These are phyloP conservation scores for Uncinocarpus reesii DNA, from an alignment of 2,329 filamentous ascomycete species.

Conservation along the genomic window DNA sequence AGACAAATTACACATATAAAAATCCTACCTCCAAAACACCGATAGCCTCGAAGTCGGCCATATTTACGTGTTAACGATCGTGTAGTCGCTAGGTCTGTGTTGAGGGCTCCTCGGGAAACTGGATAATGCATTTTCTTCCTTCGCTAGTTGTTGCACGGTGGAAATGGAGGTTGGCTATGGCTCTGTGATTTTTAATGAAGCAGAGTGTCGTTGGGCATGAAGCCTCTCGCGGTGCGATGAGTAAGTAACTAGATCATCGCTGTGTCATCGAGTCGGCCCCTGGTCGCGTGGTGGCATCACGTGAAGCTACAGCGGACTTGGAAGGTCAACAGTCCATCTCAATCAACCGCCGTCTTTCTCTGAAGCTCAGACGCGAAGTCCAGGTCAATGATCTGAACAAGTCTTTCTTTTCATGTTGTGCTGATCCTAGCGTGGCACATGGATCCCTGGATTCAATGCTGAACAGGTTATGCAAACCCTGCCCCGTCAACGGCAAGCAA, in stretches of 20 bases:
- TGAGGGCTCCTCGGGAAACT: conserved; percentile 4
- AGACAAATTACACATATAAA: background rate
- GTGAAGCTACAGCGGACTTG: too few relatives aligned
- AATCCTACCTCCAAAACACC: conserved; percentile 3
- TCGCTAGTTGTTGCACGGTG: background rate
- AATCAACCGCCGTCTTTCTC: too few relatives aligned
- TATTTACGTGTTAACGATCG: background rate
- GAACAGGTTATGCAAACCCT: too few relatives aligned
- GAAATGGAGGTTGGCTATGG: background rate
- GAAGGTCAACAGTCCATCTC: too few relatives aligned
- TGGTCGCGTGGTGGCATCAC: too few relatives aligned
- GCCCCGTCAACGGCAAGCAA: too few relatives aligned
- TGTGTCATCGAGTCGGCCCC: too few relatives aligned
- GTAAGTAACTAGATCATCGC: background rate
- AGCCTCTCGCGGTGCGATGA: background rate
- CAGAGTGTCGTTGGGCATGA: background rate
- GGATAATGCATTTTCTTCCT: conserved; percentile 11
- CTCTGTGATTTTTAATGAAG: background rate
- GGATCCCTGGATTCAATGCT: too few relatives aligned
- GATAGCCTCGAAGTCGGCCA: conserved; percentile 4
- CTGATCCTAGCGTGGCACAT: too few relatives aligned
- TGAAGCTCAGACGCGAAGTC: too few relatives aligned
- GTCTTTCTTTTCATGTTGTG: too few relatives aligned
- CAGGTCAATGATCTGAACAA: too few relatives aligned
- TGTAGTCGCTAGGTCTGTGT: conserved; percentile 1